Base-by-base conservation (phyloP, 106 monocot species). In the Platanthera zijinensis region DNA sequence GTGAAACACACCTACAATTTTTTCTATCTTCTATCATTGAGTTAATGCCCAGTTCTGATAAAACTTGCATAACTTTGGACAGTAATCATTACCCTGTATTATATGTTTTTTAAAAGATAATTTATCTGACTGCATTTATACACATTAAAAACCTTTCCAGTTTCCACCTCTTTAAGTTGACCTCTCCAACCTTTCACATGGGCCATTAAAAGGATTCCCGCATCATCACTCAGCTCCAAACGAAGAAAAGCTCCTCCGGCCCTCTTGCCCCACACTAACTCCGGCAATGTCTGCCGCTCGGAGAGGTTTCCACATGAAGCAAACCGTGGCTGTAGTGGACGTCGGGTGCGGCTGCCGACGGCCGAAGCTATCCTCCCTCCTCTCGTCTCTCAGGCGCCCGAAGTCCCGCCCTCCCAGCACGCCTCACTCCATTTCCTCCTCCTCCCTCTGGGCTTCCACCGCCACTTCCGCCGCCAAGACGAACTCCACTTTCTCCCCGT, bases 301-400 rank as follows among this genome's bases (percentile, higher is more conserved):
- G 66, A 17, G 59, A 10, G 28, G 30, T 1, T 66, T 66, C 64
- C 30, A 39, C 69, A 70, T 72, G 50, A 50, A 19, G 32, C 80
- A 80, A 48, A 77, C 83, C 6, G 84, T 76, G 50, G 81, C 81
- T 28, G 84, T 84, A 7, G 78, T 70, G 71, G 46, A 78, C 46
- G 81, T 80, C 72, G 83, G 87, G 68, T 66, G 78, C 77, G 80
- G 81, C 71, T 72, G 87, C 69, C 47, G 69, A 11, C 45, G 81
- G 11, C n/a, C 74, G 7, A 86, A 83, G 80, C 76, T 83, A 28
- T 74, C 72, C 7, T 73, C 80, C 48, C 9, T 80, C 48, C 82
- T 83, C 76, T 46, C 17, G 47, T 70, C 32, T 5, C 69, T 70
- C 69, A 25, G 25, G 25, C 69, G 69, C 0, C 66, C 19, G 30